Conservation (phyloP, 495 filamentous ascomycete genomes). For the Penicillium simplicissimum region DNA sequence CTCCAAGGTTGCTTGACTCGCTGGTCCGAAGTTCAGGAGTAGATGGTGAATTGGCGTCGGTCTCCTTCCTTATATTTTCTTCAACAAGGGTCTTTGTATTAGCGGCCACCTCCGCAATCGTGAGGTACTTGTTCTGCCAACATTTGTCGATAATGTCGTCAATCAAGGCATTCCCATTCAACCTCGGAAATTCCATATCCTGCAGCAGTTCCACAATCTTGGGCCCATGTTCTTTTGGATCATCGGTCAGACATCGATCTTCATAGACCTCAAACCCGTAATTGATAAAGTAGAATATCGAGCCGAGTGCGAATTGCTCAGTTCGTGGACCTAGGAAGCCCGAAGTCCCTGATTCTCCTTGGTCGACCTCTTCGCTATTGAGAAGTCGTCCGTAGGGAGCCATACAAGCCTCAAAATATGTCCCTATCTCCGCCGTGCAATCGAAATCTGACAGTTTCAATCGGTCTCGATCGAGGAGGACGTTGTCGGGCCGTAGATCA, state of each 20-base stretch:
- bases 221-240: slow-evolving; percentile 39
- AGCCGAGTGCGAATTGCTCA: slow-evolving; percentile 43
- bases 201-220: slow-evolving; percentile 37
- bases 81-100: slow-evolving; percentile 18
- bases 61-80: not conserved
- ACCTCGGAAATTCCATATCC: slow-evolving; percentile 37
- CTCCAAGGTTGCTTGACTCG: not conserved
- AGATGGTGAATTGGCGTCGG: not conserved
- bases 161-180: slow-evolving; percentile 35
- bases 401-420: slow-evolving; percentile 29
- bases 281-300: slow-evolving; percentile 41
- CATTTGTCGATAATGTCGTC: slow-evolving; percentile 41
- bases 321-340: slow-evolving; percentile 34
- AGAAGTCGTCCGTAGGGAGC: slow-evolving; percentile 30
- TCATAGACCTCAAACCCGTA: slow-evolving; percentile 44
- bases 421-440: slow-evolving; percentile 25
- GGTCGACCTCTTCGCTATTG: slow-evolving; percentile 18
- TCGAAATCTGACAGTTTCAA: slow-evolving; percentile 34
- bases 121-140: slow-evolving; percentile 39
- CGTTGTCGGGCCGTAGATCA: slow-evolving; percentile 35
- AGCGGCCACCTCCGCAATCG: slow-evolving; percentile 32
- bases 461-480: slow-evolving; percentile 29
- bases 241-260: slow-evolving; percentile 34
- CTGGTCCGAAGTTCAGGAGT: not conserved
- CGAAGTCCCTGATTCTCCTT: slow-evolving; percentile 25